A percentile compares a stretch with the other conserved stretches of the same genome.
phyloP scores from a whole-genome alignment of 2,329 filamentous ascomycete species.

The Botrytis pseudocinerea region DNA sequence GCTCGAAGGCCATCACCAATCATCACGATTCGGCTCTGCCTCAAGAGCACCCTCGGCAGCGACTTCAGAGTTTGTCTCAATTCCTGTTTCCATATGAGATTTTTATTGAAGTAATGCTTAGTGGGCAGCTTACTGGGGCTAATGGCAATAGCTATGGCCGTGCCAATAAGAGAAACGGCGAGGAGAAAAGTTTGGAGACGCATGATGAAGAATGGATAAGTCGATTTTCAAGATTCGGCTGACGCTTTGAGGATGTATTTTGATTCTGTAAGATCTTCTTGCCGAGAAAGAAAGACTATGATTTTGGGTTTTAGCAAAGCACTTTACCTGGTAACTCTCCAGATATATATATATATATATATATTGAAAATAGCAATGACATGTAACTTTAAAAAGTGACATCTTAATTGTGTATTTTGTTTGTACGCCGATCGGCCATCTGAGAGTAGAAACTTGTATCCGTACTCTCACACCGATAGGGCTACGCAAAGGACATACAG shows the following conservation, averaged over 20 bases:
- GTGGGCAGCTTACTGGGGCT: not conserved
- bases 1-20: not conserved
- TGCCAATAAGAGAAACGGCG: not conserved
- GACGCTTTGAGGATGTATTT: not conserved
- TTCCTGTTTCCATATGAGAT: not conserved
- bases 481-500: not conserved
- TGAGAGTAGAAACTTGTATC: not conserved
- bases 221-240: not conserved
- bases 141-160: not conserved
- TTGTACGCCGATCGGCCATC: not conserved
- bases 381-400: not conserved
- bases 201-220: not conserved
- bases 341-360: constrained; percentile 9
- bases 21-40: not conserved
- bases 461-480: not conserved
- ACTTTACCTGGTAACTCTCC: not conserved
- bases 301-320: not conserved
- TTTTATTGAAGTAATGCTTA: not conserved
- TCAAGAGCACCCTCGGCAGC: not conserved
- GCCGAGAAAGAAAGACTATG: not conserved
- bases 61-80: not conserved
- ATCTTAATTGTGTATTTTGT: not conserved
- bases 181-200: constrained; percentile 1
- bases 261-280: not conserved
- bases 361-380: not conserved